These are phyloP conservation scores for Pythium brassicae DNA, from an alignment of 352 stramenopile genomes.

Conservation along the genomic window DNA sequence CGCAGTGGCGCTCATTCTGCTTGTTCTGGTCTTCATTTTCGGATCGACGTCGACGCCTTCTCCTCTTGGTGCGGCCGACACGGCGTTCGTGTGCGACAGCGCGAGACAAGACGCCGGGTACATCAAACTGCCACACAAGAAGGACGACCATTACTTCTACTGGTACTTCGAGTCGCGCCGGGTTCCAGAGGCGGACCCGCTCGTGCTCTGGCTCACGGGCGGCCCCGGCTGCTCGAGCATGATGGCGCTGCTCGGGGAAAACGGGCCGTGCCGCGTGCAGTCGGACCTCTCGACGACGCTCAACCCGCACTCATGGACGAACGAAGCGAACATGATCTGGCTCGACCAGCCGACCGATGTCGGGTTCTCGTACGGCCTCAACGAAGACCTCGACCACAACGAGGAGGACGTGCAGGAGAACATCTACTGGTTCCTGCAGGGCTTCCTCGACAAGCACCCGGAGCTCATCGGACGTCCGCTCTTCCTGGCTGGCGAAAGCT, in stretches of 20 bases:
- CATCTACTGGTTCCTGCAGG: conserved; percentile 35
- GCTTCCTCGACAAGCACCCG: conserved; percentile 28
- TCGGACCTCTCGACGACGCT: conserved; percentile 16
- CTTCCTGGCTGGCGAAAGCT: conserved; percentile 35
- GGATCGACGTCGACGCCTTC: background rate
- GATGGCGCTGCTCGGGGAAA: conserved; percentile 28
- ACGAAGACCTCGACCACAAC: conserved; percentile 23
- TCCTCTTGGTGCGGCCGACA: background rate
- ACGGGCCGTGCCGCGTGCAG: conserved; percentile 27
- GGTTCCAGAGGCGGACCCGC: conserved; percentile 18
- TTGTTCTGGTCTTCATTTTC: background rate
- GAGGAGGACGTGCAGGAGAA: conserved; percentile 35
- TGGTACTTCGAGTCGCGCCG: conserved; percentile 34
- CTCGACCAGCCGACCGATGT: conserved; percentile 33
- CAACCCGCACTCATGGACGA: conserved; percentile 37
- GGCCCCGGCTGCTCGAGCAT: conserved; percentile 33
- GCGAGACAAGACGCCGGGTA: conserved; percentile 23
- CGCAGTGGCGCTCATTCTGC: background rate
- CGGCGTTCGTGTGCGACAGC: conserved; percentile 16
- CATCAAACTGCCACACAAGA: conserved; percentile 32
- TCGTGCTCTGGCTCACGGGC: conserved; percentile 34
- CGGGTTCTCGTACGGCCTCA: conserved; percentile 27
- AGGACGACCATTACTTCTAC: conserved; percentile 46
- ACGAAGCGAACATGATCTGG: conserved; percentile 34
- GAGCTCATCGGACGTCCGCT: conserved; percentile 24